Evolutionary conservation across 2,329 filamentous ascomycete genomes (phyloP).

Genomic region (Colletotrichum filicis): DNA sequence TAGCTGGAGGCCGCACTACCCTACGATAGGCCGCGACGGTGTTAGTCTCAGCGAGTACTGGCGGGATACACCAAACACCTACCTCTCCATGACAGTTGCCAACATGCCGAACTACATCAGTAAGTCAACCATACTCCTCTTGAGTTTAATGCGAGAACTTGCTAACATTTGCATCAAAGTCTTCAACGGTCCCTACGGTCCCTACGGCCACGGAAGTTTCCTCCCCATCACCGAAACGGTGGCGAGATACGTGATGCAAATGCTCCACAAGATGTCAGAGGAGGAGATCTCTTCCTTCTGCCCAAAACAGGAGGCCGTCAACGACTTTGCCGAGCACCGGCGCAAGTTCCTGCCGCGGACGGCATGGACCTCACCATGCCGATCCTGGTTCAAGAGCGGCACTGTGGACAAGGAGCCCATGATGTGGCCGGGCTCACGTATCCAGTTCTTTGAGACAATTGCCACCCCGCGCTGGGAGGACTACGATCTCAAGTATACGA

Average conservation of each 20-base stretch:
- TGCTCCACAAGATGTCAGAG: slow-evolving; percentile 42
- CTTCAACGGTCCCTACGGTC: slow-evolving; percentile 41
- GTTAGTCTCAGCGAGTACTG: slow-evolving; percentile 36
- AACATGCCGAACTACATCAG: slow-evolving; percentile 42
- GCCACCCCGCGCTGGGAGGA: slow-evolving; percentile 42
- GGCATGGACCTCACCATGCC: slow-evolving; percentile 40
- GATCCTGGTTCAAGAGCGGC: slow-evolving; percentile 43
- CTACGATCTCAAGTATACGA: slow-evolving; percentile 38
- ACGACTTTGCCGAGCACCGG: slow-evolving; percentile 45
- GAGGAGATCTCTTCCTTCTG: slow-evolving; percentile 40
- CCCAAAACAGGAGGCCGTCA: slow-evolving; percentile 39
- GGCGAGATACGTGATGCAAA: slow-evolving; percentile 44
- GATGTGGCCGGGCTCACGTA: slow-evolving; percentile 41
- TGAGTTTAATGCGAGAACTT: neutral
- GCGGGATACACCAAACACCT: slow-evolving; percentile 38
- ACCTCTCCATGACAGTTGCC: slow-evolving; percentile 38
- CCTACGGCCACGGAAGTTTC: slow-evolving; percentile 41
- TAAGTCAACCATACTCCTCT: slow-evolving; percentile 6
- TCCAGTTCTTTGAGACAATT: slow-evolving; percentile 42
- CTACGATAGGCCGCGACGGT: slow-evolving; percentile 38
- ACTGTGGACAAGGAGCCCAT: slow-evolving; percentile 40
- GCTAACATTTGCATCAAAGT: slow-evolving; percentile 25
- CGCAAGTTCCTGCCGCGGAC: slow-evolving; percentile 42
- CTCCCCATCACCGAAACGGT: slow-evolving; percentile 41
- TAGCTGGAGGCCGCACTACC: slow-evolving; percentile 37